These are phyloP conservation scores for Trametes pubescens DNA, from an alignment of 1,284 basidiomycete species.

Conservation along the genomic window DNA sequence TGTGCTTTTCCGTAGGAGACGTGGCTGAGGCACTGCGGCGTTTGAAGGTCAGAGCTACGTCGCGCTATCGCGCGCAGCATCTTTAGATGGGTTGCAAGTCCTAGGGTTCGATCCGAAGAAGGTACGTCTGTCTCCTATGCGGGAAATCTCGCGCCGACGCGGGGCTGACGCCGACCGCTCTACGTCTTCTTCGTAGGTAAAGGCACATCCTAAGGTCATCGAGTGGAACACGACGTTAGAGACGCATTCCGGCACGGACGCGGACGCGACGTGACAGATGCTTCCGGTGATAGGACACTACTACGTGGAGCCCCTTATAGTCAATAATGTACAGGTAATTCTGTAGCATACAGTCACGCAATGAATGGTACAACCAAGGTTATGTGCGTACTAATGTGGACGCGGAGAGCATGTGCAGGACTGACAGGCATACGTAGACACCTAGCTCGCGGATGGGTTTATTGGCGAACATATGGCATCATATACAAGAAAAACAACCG, in stretches of 20 bases:
- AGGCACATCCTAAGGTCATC: conserved; percentile 74
- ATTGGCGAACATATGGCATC: no score
- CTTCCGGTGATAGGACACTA: neutral
- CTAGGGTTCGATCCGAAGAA: conserved; percentile 85
- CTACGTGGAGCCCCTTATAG: neutral
- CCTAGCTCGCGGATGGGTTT: no score
- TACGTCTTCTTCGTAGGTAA: conserved; percentile 51
- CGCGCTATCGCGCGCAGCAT: conserved; percentile 94
- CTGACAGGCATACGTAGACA: no score
- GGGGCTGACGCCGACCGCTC: neutral
- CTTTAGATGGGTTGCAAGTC: conserved; percentile 91
- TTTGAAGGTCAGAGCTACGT: conserved; percentile 89
- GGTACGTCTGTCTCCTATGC: conserved; percentile 46
- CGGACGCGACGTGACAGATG: neutral
- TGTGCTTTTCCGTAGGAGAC: conserved; percentile 35
- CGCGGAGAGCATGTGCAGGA: no score
- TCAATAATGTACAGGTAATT: conserved; percentile 19
- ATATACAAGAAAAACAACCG: no score
- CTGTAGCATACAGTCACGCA: conserved; percentile 7
- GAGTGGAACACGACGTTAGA: conserved; percentile 73
- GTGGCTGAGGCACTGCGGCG: neutral
- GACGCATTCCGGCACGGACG: conserved; percentile 14
- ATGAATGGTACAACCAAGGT: neutral
- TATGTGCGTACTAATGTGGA: no score
- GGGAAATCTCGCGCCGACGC: no score